phyloP scores from a whole-genome alignment of 805 yeast species.

The Candida qinlingensis region DNA sequence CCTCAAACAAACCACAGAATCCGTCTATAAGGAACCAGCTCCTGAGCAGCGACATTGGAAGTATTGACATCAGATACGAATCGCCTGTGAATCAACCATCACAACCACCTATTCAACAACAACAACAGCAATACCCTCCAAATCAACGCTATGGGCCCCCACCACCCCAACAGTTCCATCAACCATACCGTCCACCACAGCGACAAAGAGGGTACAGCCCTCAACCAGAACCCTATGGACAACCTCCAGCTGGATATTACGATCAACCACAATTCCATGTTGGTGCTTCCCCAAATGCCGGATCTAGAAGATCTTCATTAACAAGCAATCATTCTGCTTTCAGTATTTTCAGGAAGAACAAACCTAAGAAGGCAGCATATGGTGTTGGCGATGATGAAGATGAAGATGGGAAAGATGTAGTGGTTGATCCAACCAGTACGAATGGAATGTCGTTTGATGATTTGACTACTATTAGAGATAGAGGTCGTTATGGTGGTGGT shows the following conservation, averaged over 20 bases:
- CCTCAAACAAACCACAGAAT: neutral
- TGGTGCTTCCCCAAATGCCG: neutral
- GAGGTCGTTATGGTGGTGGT: conserved; percentile 59
- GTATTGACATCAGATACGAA: conserved; percentile 41
- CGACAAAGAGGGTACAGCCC: neutral
- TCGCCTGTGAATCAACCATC: conserved; percentile 27
- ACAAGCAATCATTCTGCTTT: conserved; percentile 14
- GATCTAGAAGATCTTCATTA: conserved; percentile 16
- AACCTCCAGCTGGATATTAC: neutral
- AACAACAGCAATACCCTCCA: conserved; percentile 10
- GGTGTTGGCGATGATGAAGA: conserved; percentile 30
- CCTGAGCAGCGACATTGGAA: conserved; percentile 35
- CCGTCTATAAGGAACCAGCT: conserved; percentile 30
- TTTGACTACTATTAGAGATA: conserved; percentile 54
- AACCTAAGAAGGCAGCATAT: conserved; percentile 1
- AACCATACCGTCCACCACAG: conserved; percentile 3
- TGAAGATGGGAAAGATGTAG: conserved; percentile 33
- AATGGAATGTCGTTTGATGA: conserved; percentile 55
- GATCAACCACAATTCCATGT: neutral
- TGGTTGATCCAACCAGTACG: conserved; percentile 28
- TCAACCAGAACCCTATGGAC: neutral
- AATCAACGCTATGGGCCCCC: neutral
- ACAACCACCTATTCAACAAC: conserved; percentile 15
- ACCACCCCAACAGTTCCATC: neutral
- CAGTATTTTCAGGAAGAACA: conserved; percentile 10